Evolutionary conservation across 2,329 filamentous ascomycete genomes (phyloP).

Genomic region (Alternaria atra): DNA sequence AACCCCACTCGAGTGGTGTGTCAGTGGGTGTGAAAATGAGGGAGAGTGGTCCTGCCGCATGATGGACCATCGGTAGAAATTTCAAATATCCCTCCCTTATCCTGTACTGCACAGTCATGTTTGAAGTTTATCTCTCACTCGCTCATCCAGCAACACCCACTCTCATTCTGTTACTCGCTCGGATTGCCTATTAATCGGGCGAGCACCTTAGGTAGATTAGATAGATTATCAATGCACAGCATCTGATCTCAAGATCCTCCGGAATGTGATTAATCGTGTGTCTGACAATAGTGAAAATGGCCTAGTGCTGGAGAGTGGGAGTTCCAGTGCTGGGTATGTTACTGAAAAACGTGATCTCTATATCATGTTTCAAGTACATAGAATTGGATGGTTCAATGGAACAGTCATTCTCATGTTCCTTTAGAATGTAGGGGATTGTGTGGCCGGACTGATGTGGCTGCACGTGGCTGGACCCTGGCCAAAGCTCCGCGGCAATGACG

Average conservation of each 20-base stretch:
- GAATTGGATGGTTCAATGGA: no score
- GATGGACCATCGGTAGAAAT: conserved; percentile 37
- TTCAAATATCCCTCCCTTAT: conserved; percentile 29
- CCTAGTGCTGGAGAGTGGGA: no score
- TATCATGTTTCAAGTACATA: no score
- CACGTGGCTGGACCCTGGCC: conserved; percentile 29
- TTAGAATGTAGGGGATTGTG: no score
- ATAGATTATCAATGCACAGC: conserved; percentile 17
- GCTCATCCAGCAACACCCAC: conserved; percentile 23
- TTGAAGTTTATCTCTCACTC: conserved; percentile 20
- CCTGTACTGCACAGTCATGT: conserved; percentile 15
- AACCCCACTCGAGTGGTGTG: conserved; percentile 21
- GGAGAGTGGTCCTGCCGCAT: conserved; percentile 25
- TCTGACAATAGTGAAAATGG: background rate
- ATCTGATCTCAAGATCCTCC: conserved; percentile 2
- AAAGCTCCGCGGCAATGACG: conserved; percentile 37
- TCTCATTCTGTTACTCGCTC: conserved; percentile 23
- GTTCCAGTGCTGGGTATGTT: no score
- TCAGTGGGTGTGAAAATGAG: conserved; percentile 26
- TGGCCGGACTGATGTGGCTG: conserved; percentile 5
- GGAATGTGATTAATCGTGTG: background rate
- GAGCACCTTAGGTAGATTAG: conserved; percentile 23
- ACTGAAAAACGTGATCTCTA: no score
- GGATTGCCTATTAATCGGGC: conserved; percentile 19
- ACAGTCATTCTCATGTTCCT: no score